Evolutionary conservation across 140 eudicot genomes (phyloP), one percentile per base, ranked within the genome.

Genomic region (Anethum foeniculum): DNA sequence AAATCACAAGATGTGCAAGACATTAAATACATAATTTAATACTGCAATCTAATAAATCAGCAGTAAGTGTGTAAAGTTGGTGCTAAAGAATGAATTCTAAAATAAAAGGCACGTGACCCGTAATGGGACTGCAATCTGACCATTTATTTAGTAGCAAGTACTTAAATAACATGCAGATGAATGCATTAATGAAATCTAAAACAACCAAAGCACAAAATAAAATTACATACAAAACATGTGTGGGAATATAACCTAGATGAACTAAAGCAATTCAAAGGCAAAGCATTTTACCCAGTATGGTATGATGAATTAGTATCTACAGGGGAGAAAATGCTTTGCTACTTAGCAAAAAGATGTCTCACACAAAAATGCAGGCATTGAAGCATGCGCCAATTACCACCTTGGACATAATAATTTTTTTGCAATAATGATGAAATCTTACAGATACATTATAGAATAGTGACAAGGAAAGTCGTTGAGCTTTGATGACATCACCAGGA

Each of bases 401-500:
- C 46, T 72, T 72, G 13, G 25, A 72, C 28, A 62, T 43, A 23
- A 23, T 11, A 39, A 3, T n/a, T 44, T 32, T 30, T 28, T 4
- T 68, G 74, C 74, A 68, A 68, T 6, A 13, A 41, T 77, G 65
- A 54, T 47, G 43, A 21, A 25, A 75, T 84, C 93, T 88, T 92
- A 94, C 98, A 76, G 91, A 87, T 76, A 94, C 87, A 82, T 90
- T 94, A 82, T 94, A 94, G 77, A 94, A 94, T 78, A 90, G 86
- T 19, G 98, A 94, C 79, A 94, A 87, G 46, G 93, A 85, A 65
- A 94, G 93, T 62, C 98, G 84, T 86, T 91, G 97, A 43, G 94
- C 92, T 92, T 81, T 92, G 62, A 94, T 91, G 83, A 92, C 90
- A 85, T 94, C 98, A 84, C 98, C 98, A 79, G 86, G 85, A 79